Conservation (phyloP, 2,329 filamentous ascomycete species). For the Cercospora sp. region DNA sequence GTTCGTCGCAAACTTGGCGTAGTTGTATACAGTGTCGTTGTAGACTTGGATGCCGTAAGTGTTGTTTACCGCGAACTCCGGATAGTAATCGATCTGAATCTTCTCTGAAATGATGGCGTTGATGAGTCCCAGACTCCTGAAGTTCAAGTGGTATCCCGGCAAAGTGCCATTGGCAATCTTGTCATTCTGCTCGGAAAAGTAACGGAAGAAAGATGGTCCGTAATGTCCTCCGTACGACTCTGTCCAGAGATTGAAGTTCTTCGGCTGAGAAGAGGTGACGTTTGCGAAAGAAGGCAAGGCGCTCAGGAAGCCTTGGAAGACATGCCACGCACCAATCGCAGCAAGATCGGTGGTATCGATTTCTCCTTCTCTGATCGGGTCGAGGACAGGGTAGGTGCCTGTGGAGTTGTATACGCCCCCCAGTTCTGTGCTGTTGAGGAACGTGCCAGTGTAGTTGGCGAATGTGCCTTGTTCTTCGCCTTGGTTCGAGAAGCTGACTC, state of each 20-base stretch:
- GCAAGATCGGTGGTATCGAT: slow-evolving; percentile 59
- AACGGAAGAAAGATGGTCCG: slow-evolving; percentile 34
- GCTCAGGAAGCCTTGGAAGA: slow-evolving; percentile 56
- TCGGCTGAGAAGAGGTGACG: slow-evolving; percentile 50
- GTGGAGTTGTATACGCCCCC: slow-evolving; percentile 22
- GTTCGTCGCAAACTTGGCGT: slow-evolving; percentile 57
- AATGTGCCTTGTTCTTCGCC: slow-evolving; percentile 28
- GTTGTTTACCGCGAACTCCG: slow-evolving; percentile 58
- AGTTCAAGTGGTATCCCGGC: slow-evolving; percentile 35
- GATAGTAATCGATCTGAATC: slow-evolving; percentile 57
- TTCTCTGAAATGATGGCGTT: slow-evolving; percentile 56
- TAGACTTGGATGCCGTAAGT: slow-evolving; percentile 59
- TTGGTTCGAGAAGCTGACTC: slow-evolving; percentile 58
- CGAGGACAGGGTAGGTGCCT: slow-evolving; percentile 53
- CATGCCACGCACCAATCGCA: slow-evolving; percentile 56
- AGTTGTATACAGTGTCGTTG: slow-evolving; percentile 56
- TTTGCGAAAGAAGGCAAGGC: slow-evolving; percentile 48
- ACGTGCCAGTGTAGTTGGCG: slow-evolving; percentile 43
- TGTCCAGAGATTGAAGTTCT: slow-evolving; percentile 39
- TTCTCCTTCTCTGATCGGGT: slow-evolving; percentile 44
- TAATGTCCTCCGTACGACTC: slow-evolving; percentile 37
- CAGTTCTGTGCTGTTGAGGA: slow-evolving; percentile 47
- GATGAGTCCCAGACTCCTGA: slow-evolving; percentile 48
- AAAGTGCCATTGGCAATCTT: slow-evolving; percentile 43
- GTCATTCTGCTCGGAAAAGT: slow-evolving; percentile 36